Base-by-base conservation (phyloP, 768 basidiomycete genomes). In the Neoboletus subvelutipes region DNA sequence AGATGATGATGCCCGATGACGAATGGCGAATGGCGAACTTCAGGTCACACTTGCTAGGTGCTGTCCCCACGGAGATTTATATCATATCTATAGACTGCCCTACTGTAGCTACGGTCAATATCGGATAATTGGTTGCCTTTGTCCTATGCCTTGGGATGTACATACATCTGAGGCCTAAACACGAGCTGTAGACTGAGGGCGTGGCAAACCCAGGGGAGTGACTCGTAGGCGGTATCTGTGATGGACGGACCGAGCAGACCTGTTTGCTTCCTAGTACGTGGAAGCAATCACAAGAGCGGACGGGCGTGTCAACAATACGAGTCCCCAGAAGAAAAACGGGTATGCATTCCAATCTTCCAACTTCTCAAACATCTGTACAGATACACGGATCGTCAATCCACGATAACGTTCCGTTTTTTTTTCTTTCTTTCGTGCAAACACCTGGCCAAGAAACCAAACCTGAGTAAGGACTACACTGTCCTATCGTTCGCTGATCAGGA, bases 1-100 rank as follows among this genome's bases (percentile, higher is more conserved):
- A 75, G 79, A 65, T 86, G 69, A 40, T n/a, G 66, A 18, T 15
- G 28, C 20, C 7, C 11, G 17, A 29, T 18, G 20, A 7, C 8
- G 22, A 29, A 34, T 4, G 18, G 8, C 17, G 33, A 26, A 42
- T 18, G 18, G 28, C 28, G 28, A 28, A 28, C 28, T 5, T 28
- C 15, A 2, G 29, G 11, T 54, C 33, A 24, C 24, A 10, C 28
- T 20, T 15, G 33, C 29, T 22, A 31, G 47, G 31, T 49, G 57
- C 29, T 34, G 36, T 40, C 26, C 39, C 42, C 5, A 45, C 10
- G 37, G 46, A 56, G 56, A 72, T 73, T 56, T 72, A 70, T 70
- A 59, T 52, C 47, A 58, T 65, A 72, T 72, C 56, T 70, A 70
- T 61, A 56, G 62, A 70, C 22, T 58, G 51, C 24, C 42, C 36